Conservation (phyloP, 2,329 filamentous ascomycete genomes). For the Neonectria punicea region DNA sequence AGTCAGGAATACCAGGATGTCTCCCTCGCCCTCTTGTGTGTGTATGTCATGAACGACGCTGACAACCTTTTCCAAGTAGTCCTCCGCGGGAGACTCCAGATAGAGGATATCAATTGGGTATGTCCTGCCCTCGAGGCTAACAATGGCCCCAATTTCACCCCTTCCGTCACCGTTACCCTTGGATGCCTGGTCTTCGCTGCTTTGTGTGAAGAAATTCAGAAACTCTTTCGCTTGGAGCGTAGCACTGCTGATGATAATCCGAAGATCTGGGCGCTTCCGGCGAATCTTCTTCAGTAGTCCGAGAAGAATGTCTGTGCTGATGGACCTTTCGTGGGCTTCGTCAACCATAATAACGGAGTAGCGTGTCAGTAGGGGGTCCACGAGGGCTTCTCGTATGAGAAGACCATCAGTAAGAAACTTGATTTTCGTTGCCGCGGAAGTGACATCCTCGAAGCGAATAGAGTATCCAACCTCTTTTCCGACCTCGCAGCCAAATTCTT, state of each 20-base stretch:
- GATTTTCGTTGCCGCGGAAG: conserved; percentile 84
- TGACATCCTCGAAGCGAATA: conserved; percentile 91
- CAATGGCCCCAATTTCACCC: conserved; percentile 61
- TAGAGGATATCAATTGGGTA: conserved; percentile 91
- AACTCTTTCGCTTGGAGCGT: conserved; percentile 92
- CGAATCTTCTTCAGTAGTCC: conserved; percentile 92
- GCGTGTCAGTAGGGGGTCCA: conserved; percentile 88
- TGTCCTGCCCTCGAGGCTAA: conserved; percentile 87
- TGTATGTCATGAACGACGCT: conserved; percentile 91
- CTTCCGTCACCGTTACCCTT: conserved; percentile 44
- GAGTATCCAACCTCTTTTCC: conserved; percentile 95
- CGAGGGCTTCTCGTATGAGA: conserved; percentile 88
- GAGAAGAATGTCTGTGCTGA: conserved; percentile 91
- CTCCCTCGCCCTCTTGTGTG: conserved; percentile 79
- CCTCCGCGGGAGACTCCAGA: conserved; percentile 78
- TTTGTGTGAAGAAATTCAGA: conserved; percentile 75
- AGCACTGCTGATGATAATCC: conserved; percentile 92
- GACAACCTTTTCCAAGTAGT: conserved; percentile 87
- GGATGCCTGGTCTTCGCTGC: conserved; percentile 50
- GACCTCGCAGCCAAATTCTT: conserved; percentile 86
- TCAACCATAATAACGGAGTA: conserved; percentile 99
- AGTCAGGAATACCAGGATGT: conserved; percentile 91
- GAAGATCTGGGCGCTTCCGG: conserved; percentile 80
- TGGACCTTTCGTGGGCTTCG: conserved; percentile 92
- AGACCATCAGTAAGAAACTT: conserved; percentile 97